Percentiles rank a stretch among this genome's conserved stretches.
Evolutionary conservation across 257 asterid species (phyloP).

Genomic region (Misopates orontium): DNA sequence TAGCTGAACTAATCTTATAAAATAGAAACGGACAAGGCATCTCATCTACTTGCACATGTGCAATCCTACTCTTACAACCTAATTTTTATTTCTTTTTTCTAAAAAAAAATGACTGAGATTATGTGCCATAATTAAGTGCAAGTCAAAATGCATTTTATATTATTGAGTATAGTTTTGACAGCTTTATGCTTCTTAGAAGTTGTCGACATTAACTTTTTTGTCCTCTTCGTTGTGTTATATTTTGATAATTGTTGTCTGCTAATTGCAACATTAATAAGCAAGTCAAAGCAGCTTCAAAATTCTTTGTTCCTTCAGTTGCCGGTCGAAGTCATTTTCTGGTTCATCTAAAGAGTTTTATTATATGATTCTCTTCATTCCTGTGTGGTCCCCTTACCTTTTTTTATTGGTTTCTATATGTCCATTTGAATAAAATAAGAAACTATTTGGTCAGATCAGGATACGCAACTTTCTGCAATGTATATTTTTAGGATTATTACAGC

Average conservation of each 20-base stretch:
- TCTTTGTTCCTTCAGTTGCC: slow-evolving; percentile 33
- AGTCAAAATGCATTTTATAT: slow-evolving; percentile 32
- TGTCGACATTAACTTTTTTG: slow-evolving; percentile 30
- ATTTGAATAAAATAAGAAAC: no score
- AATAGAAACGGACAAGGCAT: slow-evolving; percentile 35
- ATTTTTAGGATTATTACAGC: no score
- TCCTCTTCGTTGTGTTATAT: neutral
- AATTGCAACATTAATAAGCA: slow-evolving; percentile 12
- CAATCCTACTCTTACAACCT: slow-evolving; percentile 21
- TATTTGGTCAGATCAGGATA: no score
- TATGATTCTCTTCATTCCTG: slow-evolving; percentile 26
- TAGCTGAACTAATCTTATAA: slow-evolving; percentile 8
- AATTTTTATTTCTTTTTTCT: neutral
- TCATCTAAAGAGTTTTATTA: slow-evolving; percentile 16
- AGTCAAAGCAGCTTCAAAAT: slow-evolving; percentile 27
- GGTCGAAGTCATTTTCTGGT: slow-evolving; percentile 35
- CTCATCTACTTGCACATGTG: slow-evolving; percentile 37
- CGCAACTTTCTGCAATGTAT: no score
- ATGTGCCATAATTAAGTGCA: slow-evolving; percentile 22
- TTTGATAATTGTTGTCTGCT: slow-evolving; percentile 1
- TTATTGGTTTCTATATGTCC: neutral
- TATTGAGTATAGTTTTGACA: slow-evolving; percentile 22
- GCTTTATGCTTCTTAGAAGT: slow-evolving; percentile 43
- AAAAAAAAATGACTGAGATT: slow-evolving; percentile 32
- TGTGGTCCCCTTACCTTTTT: slow-evolving; percentile 5